These are phyloP conservation scores for Salvia hispanica DNA, from an alignment of 257 asterid genomes.

Conservation along the genomic window DNA sequence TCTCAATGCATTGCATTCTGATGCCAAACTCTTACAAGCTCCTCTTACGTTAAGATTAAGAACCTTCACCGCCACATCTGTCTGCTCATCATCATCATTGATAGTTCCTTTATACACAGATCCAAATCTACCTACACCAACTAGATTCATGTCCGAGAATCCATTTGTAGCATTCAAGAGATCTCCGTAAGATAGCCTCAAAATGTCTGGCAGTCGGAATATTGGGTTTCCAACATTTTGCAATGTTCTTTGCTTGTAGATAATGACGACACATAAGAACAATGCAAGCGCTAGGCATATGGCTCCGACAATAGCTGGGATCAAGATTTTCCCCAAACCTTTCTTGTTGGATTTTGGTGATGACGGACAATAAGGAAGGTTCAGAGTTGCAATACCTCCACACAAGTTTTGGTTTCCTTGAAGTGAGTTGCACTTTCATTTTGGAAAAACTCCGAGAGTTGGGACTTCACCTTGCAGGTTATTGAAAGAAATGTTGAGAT, in stretches of 20 bases:
- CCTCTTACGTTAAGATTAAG: neutral
- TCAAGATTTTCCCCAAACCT: neutral
- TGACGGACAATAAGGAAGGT: neutral
- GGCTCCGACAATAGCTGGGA: neutral
- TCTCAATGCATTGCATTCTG: too few relatives aligned
- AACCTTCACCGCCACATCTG: constrained; percentile 18
- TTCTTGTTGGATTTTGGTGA: neutral
- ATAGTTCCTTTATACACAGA: neutral
- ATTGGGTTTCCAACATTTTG: neutral
- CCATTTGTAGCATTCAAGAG: neutral
- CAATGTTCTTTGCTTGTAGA: neutral
- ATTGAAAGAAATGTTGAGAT: neutral
- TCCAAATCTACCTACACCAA: neutral
- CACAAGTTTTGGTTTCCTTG: neutral
- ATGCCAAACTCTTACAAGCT: too few relatives aligned
- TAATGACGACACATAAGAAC: neutral
- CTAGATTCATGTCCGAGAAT: neutral
- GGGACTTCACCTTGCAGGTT: constrained; percentile 11
- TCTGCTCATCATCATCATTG: neutral
- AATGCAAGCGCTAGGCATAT: neutral
- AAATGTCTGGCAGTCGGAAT: neutral
- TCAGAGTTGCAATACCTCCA: neutral
- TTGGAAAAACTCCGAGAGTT: neutral
- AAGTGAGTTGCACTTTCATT: neutral
- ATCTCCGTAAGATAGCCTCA: constrained; percentile 2